phyloP scores from a whole-genome alignment of 2,329 filamentous ascomycete species.

The Paecilomyces variotii region DNA sequence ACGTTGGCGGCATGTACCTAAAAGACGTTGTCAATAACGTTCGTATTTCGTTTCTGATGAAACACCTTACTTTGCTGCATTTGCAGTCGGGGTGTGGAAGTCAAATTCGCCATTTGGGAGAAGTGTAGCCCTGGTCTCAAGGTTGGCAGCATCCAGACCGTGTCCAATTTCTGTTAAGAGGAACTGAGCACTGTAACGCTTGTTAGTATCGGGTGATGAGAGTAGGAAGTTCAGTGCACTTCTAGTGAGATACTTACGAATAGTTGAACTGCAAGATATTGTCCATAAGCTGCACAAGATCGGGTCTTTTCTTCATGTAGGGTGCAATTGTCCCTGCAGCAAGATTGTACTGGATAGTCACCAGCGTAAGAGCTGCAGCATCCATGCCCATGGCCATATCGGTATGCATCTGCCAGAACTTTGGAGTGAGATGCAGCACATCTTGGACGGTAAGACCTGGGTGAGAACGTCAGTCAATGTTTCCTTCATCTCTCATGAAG shows the following conservation, averaged over 20 bases:
- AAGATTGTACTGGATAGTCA: constrained; percentile 14
- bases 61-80: constrained; percentile 26
- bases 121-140: constrained; percentile 32
- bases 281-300: constrained; percentile 10
- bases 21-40: constrained; percentile 6
- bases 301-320: constrained; percentile 5
- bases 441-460: constrained; percentile 4
- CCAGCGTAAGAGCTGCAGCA: constrained; percentile 65
- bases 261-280: constrained; percentile 12
- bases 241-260: constrained; percentile 7
- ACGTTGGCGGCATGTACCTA: not conserved
- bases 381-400: constrained; percentile 70
- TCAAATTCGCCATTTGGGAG: constrained; percentile 25
- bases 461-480: not conserved
- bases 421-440: constrained; percentile 4
- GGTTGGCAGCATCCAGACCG: constrained; percentile 31
- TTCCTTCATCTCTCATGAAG: not conserved
- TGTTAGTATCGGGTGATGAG: not conserved
- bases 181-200: constrained; percentile 19
- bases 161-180: constrained; percentile 35
- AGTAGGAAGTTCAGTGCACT: not conserved
- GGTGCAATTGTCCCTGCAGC: constrained; percentile 13
- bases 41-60: constrained; percentile 5
- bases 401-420: constrained; percentile 4
- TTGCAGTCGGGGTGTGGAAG: constrained; percentile 23